Percentiles rank a stretch among this genome's conserved stretches.
These are phyloP conservation scores for Pigoraptor vietnamica DNA, from an alignment of 78 protist genomes.

Conservation along the genomic window DNA sequence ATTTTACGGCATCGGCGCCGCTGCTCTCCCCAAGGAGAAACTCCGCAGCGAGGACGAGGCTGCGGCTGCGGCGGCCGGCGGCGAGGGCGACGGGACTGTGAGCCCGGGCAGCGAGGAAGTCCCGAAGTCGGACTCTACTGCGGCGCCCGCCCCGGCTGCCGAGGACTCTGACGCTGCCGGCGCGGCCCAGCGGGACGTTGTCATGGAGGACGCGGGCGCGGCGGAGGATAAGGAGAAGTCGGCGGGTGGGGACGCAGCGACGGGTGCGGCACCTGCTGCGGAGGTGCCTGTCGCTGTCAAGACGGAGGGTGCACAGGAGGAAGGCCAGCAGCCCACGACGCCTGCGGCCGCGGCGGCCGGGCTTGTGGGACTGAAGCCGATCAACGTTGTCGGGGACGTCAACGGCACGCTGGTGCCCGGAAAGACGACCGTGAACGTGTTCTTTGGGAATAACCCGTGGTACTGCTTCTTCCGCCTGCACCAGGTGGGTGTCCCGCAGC, in stretches of 20 bases:
- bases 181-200: background rate
- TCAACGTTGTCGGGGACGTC: background rate
- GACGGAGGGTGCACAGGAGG: background rate
- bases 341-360: too few relatives aligned
- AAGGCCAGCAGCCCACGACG: too few relatives aligned
- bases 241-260: too few relatives aligned
- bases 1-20: background rate
- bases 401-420: background rate
- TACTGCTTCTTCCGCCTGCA: background rate
- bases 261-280: too few relatives aligned
- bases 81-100: background rate
- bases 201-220: background rate
- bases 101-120: background rate
- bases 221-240: too few relatives aligned
- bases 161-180: background rate
- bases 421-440: background rate
- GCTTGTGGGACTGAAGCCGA: background rate
- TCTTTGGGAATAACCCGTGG: background rate
- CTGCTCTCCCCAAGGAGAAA: background rate
- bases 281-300: background rate
- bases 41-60: background rate
- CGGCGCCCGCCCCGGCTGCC: background rate
- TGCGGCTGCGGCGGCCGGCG: background rate
- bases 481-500: background rate
- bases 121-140: background rate